A percentile compares a stretch with the other conserved stretches of the same genome.
Evolutionary conservation across 208 protist species (phyloP).

Genomic region (Borovskyia barvae): DNA sequence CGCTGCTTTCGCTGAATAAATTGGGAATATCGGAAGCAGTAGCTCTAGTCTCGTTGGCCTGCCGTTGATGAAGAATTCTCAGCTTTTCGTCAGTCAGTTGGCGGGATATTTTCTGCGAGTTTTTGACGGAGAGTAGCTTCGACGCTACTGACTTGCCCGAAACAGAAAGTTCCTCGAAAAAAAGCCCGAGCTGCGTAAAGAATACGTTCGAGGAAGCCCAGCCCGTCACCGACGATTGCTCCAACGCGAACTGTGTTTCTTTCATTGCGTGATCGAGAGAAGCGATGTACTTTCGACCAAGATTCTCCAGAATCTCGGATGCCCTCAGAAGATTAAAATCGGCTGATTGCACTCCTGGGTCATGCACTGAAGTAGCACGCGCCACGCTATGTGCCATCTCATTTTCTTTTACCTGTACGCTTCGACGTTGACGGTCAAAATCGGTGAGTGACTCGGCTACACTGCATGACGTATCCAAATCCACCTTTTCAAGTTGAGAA

Average conservation of each 20-base stretch:
- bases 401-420: conserved; percentile 38
- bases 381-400: conserved; percentile 12
- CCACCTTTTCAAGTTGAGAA: conserved; percentile 32
- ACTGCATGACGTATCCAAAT: conserved; percentile 24
- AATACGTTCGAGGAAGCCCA: conserved; percentile 72
- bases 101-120: conserved; percentile 52
- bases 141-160: conserved; percentile 22
- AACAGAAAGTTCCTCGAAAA: conserved; percentile 34
- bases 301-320: conserved; percentile 20
- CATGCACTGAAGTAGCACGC: neutral
- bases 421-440: conserved; percentile 48
- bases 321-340: conserved; percentile 30
- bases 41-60: neutral
- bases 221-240: conserved; percentile 68
- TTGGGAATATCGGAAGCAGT: neutral
- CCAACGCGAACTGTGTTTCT: conserved; percentile 48
- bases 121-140: conserved; percentile 45
- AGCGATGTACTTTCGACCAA: conserved; percentile 35
- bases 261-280: conserved; percentile 39
- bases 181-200: conserved; percentile 47
- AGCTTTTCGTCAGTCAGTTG: conserved; percentile 54
- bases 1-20: neutral
- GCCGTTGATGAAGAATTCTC: conserved; percentile 5
- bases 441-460: conserved; percentile 39
- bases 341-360: conserved; percentile 15